These are phyloP conservation scores for Blastocystis hominis DNA, from an alignment of 352 stramenopile genomes.

Conservation along the genomic window DNA sequence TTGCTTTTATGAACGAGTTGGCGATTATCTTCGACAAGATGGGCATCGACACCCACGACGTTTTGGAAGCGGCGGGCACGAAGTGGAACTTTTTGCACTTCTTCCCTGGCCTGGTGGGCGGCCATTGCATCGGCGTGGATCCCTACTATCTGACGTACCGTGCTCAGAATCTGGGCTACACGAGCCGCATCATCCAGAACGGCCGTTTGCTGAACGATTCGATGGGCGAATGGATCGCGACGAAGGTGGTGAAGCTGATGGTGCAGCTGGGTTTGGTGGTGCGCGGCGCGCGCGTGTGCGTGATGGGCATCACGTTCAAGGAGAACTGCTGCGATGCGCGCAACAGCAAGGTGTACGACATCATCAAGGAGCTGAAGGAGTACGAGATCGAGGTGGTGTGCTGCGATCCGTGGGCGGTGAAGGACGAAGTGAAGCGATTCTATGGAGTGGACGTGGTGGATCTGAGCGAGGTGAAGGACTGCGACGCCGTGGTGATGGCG, in stretches of 20 bases:
- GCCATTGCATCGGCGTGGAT: conserved; percentile 46
- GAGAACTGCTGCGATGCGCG: conserved; percentile 47
- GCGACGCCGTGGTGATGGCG: not conserved
- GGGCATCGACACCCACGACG: conserved; percentile 21
- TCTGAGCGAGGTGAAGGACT: not conserved
- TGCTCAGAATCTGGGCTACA: conserved; percentile 41
- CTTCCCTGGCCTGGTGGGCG: conserved; percentile 7
- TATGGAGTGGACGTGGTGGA: conserved; percentile 28
- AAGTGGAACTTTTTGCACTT: conserved; percentile 27
- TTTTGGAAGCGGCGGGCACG: not conserved
- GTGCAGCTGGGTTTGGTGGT: not conserved
- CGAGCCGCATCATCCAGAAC: not conserved
- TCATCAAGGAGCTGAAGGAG: conserved; percentile 44
- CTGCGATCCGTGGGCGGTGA: not conserved
- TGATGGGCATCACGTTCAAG: conserved; percentile 38
- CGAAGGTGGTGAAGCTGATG: conserved; percentile 30
- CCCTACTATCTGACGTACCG: conserved; percentile 33
- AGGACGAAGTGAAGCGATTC: conserved; percentile 5
- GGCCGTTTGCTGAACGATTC: conserved; percentile 39
- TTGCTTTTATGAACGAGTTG: conserved; percentile 38
- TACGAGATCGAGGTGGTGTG: conserved; percentile 30
- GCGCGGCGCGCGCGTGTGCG: not conserved
- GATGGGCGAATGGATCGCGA: conserved; percentile 23
- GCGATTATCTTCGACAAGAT: conserved; percentile 42
- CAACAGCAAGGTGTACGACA: conserved; percentile 29